These are phyloP conservation scores for Alliaria petiolata DNA, from an alignment of 345 rosid species.

Conservation along the genomic window DNA sequence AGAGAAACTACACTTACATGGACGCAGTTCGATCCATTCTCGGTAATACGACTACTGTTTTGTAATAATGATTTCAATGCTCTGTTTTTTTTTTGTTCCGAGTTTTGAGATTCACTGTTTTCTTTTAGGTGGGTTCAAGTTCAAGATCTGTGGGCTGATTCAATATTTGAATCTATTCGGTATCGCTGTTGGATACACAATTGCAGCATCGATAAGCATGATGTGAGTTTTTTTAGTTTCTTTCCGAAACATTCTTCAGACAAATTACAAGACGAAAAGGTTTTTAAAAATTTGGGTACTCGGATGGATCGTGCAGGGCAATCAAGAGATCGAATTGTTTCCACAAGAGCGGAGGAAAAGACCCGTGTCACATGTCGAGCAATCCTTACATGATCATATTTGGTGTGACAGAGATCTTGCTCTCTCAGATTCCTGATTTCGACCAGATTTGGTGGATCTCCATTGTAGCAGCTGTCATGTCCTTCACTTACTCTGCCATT, in stretches of 20 bases:
- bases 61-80: neutral
- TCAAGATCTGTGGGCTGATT: slow-evolving; percentile 59
- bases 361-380: slow-evolving; percentile 64
- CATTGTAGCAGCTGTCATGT: slow-evolving; percentile 86
- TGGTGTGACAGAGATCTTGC: slow-evolving; percentile 57
- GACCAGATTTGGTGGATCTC: slow-evolving; percentile 94
- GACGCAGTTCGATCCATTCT: slow-evolving; percentile 74
- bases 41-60: slow-evolving; percentile 34
- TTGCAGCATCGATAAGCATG: slow-evolving; percentile 80
- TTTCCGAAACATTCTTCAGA: neutral
- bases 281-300: neutral
- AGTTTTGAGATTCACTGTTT: neutral
- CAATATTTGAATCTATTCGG: slow-evolving; percentile 76
- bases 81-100: neutral
- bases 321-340: slow-evolving; percentile 74
- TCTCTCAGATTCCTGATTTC: slow-evolving; percentile 81
- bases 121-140: slow-evolving; percentile 58
- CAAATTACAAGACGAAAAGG: neutral
- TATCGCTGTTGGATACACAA: slow-evolving; percentile 63
- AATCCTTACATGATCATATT: slow-evolving; percentile 74
- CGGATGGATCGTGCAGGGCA: slow-evolving; percentile 48
- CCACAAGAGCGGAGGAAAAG: slow-evolving; percentile 55
- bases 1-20: slow-evolving; percentile 72
- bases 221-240: slow-evolving; percentile 56
- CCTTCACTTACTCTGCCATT: slow-evolving; percentile 87